These are phyloP conservation scores for Ogataea ganodermae DNA, from an alignment of 805 yeast species.

Conservation along the genomic window DNA sequence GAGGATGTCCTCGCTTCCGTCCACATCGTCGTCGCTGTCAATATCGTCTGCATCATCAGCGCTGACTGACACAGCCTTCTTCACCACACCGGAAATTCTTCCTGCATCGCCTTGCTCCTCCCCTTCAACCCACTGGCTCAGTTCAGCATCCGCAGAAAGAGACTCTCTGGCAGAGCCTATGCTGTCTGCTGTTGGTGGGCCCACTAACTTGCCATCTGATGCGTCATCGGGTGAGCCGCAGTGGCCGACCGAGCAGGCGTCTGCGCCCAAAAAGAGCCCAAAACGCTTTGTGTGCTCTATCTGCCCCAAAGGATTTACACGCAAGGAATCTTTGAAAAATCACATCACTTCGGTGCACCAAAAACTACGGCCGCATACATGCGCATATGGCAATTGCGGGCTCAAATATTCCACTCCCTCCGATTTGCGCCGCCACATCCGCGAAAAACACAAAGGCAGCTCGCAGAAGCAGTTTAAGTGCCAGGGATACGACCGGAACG, in stretches of 20 bases:
- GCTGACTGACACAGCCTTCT: background rate
- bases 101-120: background rate
- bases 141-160: background rate
- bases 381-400: slow-evolving; percentile 14
- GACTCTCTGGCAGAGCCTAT: background rate
- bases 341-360: slow-evolving; percentile 25
- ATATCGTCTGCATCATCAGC: background rate
- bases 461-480: slow-evolving; percentile 17
- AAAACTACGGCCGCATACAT: slow-evolving; percentile 20
- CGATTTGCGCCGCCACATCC: slow-evolving; percentile 25
- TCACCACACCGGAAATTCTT: background rate
- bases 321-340: slow-evolving; percentile 26
- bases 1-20: background rate
- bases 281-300: slow-evolving; percentile 15
- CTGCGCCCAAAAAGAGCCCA: slow-evolving; percentile 1
- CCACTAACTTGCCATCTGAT: background rate
- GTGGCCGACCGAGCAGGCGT: slow-evolving; percentile 3
- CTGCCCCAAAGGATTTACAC: slow-evolving; percentile 19
- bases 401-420: slow-evolving; percentile 21
- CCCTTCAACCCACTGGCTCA: background rate
- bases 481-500: slow-evolving; percentile 10
- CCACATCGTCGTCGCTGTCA: background rate
- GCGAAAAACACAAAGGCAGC: slow-evolving; percentile 18
- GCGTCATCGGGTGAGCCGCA: background rate
- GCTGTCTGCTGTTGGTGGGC: background rate